These are phyloP conservation scores for Prinsepia uniflora DNA, from an alignment of 306 rosid genomes.

Conservation along the genomic window DNA sequence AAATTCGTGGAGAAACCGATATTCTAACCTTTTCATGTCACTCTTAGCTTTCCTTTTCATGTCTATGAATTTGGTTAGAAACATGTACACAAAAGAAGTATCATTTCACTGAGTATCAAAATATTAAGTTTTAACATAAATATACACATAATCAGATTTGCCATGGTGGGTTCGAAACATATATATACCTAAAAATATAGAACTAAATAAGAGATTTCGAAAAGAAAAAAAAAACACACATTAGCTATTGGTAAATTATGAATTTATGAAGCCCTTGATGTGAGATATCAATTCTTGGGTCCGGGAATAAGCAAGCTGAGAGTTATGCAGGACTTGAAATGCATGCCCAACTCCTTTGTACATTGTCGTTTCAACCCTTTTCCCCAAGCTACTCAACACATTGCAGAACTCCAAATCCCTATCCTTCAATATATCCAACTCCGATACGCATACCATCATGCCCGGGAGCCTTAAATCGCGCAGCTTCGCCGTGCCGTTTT, in stretches of 20 bases:
- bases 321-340: constrained; percentile 69
- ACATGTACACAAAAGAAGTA: not conserved
- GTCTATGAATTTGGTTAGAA: not conserved
- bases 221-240: not conserved
- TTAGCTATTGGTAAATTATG: constrained; percentile 1
- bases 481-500: constrained; percentile 35
- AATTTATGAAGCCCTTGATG: constrained; percentile 42
- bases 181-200: too few relatives aligned
- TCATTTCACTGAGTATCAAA: not conserved
- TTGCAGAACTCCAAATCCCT: constrained; percentile 61
- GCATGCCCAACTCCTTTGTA: constrained; percentile 79
- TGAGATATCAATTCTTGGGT: constrained; percentile 60
- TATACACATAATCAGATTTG: not conserved
- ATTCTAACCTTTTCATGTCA: too few relatives aligned
- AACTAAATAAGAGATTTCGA: too few relatives aligned
- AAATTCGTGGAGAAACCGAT: too few relatives aligned
- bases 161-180: too few relatives aligned
- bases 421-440: constrained; percentile 68
- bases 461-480: constrained; percentile 43
- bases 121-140: not conserved
- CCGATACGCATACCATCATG: constrained; percentile 62
- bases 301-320: constrained; percentile 45
- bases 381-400: constrained; percentile 51
- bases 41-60: too few relatives aligned
- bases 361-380: constrained; percentile 48